Evolutionary conservation across 1,139 yeast genomes (phyloP), one percentile per base, ranked within the genome.

Genomic region (Debaryomyces nepalensis): DNA sequence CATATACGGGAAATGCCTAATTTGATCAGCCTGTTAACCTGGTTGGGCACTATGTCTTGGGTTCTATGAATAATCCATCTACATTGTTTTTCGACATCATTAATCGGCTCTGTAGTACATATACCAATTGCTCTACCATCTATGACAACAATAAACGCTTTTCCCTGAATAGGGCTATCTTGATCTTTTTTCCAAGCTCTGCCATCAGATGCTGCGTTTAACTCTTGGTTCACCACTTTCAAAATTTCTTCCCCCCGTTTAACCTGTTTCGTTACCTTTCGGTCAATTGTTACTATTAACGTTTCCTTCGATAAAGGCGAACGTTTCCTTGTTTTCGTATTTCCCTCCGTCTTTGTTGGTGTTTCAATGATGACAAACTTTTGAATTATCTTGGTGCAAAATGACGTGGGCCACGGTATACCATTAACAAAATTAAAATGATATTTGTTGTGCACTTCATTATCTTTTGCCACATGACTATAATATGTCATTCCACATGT

Each of bases 1-100:
- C 83, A 84, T 5, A 85, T 79, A 18, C 93, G 59, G 3, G 88
- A 82, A 0, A 85, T 73, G 0, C 93, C 93, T 38, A 78, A 52
- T 33, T 55, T 59, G 2, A 69, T 49, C 23, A 54, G 46, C 8
- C 42, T 44, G 45, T 69, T 59, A 6, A 52, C 50, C 44, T 66
- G 77, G 4, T 54, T 47, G 0, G 75, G 73, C 0, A 77, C 77
- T 10, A 68, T 40, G 32, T 51, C 44, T 48, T 65, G 68, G 2
- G 68, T 61, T 11, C 59, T 47, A 42, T 55, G 55, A 1, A 77
- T 58, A 80, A 84, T 78, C 82, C 84, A 81, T 18, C 68, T 50
- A 2, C 68, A 53, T 41, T 62, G 70, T 19, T 44, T 45, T 14
- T 42, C 48, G 2, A 42, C 36, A 30, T 59, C 55, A 0, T 27